Conservation (phyloP, 163 green algal species). For the Prototheca stagnorum region DNA sequence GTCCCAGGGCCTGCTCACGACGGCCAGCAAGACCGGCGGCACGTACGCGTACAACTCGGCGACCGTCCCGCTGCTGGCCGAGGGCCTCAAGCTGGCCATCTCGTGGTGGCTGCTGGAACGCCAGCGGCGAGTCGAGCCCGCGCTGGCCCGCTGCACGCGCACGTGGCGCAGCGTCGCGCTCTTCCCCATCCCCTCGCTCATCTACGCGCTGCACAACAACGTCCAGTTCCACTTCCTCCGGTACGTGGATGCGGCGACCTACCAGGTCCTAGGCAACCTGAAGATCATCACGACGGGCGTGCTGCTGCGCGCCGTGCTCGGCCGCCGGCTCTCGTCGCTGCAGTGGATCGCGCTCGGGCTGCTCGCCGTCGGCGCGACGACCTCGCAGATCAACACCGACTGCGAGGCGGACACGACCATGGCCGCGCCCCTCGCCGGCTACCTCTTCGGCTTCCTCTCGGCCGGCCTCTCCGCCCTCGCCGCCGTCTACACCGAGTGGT, state of each 20-base stretch:
- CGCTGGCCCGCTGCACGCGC: constrained; percentile 15
- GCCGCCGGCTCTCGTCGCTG: constrained; percentile 19
- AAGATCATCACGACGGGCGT: constrained; percentile 56
- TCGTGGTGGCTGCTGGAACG: constrained; percentile 18
- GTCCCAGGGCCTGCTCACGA: constrained; percentile 33
- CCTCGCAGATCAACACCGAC: constrained; percentile 35
- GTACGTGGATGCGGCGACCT: constrained; percentile 45
- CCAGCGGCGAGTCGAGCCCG: constrained; percentile 4
- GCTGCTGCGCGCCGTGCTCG: constrained; percentile 31
- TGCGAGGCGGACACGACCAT: constrained; percentile 5
- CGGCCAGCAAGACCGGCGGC: constrained; percentile 22
- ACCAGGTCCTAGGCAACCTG: constrained; percentile 59
- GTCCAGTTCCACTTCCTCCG: constrained; percentile 43
- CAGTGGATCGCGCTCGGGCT: constrained; percentile 43
- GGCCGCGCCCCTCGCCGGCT: constrained; percentile 17
- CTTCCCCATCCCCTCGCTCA: constrained; percentile 39
- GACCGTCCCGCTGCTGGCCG: constrained; percentile 47
- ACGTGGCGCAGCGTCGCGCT: constrained; percentile 16
- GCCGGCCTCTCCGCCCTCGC: constrained; percentile 37
- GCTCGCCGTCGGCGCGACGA: constrained; percentile 36
- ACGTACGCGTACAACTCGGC: constrained; percentile 44
- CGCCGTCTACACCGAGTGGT: constrained; percentile 59
- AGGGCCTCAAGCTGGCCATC: constrained; percentile 36
- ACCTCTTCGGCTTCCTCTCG: constrained; percentile 34
- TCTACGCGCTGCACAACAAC: constrained; percentile 60